Base-by-base conservation (phyloP, 805 yeast genomes). In the Wickerhamiella sorbophila region DNA sequence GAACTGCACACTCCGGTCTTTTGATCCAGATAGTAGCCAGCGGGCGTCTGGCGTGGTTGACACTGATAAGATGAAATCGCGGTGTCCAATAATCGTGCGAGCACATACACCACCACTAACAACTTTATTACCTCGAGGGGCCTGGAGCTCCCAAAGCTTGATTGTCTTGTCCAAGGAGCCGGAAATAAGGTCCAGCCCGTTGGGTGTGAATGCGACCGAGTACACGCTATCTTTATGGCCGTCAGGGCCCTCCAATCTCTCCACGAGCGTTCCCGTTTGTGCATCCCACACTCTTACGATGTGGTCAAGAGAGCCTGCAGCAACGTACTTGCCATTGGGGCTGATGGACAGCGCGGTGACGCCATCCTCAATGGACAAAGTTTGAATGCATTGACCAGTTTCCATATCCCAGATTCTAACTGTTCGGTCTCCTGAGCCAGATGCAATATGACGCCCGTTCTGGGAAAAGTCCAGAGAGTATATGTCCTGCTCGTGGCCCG, bases 271-370 rank as follows among this genome's bases (percentile, higher is more conserved):
- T 2, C 95, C 95, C 20, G 93, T 81, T 36, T 82, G 74, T 8
- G 95, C 80, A 64, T 88, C 95, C 96, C 97, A 88, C 38, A 91
- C 94, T 48, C 97, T 74, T 40, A 91, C 96, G 26, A 94, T 81
- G 64, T 93, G 74, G 66, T 88, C 98, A 50, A 88, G 73, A 29
- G 94, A 82, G 39, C 98, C 98, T 15, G 96, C 97, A 32, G 96
- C 97, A 54, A 91, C 85, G 53, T 77, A 74, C 52, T 79, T 75
- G 32, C 96, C 95, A 61, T 88, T 94, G 39, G 96, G 96, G 6
- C 95, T 83, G 33, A 88, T 88, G 17, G 96, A 95, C 36, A 88
- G 96, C 0, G 98, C 88, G 43, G 98, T 88, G 41, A 88, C 97
- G 52, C 98, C 98, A 60, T 88, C 97, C 63, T 88, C 96, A 54